Percentiles rank a stretch among this genome's conserved stretches.
phyloP scores from a whole-genome alignment of 164 flowering plant genomes.

The Platanus orientalis region DNA sequence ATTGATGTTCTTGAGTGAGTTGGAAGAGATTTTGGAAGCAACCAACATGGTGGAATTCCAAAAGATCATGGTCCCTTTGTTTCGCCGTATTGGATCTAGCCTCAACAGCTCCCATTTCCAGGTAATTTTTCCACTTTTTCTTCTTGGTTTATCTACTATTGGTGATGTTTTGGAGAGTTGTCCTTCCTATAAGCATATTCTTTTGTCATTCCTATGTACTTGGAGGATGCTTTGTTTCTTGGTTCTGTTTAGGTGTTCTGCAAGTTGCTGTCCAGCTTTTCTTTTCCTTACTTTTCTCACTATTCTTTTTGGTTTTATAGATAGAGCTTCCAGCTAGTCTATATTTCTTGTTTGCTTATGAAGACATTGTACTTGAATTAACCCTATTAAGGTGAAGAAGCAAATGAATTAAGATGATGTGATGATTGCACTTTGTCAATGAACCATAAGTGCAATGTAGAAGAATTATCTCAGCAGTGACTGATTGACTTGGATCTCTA shows the following conservation, averaged over 20 bases:
- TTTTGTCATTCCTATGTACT: background rate
- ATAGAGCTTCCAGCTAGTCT: background rate
- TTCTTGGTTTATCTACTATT: background rate
- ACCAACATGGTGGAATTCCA: constrained; percentile 78
- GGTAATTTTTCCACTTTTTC: constrained; percentile 32
- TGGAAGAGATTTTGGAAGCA: constrained; percentile 83
- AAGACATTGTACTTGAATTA: background rate
- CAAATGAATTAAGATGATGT: background rate
- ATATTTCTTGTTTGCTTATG: background rate
- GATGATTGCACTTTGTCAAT: no score
- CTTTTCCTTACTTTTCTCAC: no score
- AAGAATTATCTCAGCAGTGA: no score
- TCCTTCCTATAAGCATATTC: background rate
- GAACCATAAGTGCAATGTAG: background rate
- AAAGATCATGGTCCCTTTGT: constrained; percentile 75
- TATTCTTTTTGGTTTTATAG: background rate
- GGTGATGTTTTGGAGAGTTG: background rate
- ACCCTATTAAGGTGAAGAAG: background rate
- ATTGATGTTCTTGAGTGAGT: constrained; percentile 81
- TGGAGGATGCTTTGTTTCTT: background rate
- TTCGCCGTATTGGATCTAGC: constrained; percentile 65
- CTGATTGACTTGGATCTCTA: background rate
- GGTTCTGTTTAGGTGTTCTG: background rate
- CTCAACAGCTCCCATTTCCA: constrained; percentile 86
- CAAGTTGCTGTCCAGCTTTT: no score